Conservation (phyloP, 305 asterid species). For the Withania somnifera region DNA sequence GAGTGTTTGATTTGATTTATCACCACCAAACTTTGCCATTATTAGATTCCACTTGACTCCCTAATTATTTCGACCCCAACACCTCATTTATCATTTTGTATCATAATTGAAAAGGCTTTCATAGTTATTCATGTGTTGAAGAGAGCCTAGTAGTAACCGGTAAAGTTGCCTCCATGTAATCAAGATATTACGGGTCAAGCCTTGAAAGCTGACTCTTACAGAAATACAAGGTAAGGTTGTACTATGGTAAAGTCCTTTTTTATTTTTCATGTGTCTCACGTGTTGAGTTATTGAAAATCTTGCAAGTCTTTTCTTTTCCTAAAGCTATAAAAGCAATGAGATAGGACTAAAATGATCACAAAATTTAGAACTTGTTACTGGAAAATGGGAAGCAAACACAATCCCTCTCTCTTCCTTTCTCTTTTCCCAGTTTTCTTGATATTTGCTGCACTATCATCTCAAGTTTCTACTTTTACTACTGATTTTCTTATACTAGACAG, state of each 20-base stretch:
- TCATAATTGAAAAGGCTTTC: not conserved
- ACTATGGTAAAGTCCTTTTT: no score
- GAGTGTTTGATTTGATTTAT: no score
- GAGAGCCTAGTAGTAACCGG: no score
- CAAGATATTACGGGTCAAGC: no score
- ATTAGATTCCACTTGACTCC: no score
- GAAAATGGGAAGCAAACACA: not conserved
- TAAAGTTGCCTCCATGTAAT: no score
- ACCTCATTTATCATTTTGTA: not conserved
- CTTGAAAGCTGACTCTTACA: no score
- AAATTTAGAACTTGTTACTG: not conserved
- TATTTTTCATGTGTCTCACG: not conserved
- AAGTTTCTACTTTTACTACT: not conserved
- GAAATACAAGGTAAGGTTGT: no score
- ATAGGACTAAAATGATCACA: not conserved
- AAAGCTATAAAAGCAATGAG: not conserved
- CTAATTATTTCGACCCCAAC: no score
- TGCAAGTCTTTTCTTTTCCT: not conserved
- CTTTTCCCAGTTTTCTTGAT: not conserved
- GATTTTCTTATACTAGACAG: constrained; percentile 5
- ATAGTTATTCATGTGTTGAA: not conserved
- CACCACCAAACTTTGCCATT: no score
- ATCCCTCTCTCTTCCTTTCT: not conserved
- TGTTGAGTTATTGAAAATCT: not conserved
- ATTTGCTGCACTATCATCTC: not conserved